Evolutionary conservation across 108 stramenopile species (phyloP), one percentile per base, ranked within the genome.

Genomic region (Skeletonema potamos): DNA sequence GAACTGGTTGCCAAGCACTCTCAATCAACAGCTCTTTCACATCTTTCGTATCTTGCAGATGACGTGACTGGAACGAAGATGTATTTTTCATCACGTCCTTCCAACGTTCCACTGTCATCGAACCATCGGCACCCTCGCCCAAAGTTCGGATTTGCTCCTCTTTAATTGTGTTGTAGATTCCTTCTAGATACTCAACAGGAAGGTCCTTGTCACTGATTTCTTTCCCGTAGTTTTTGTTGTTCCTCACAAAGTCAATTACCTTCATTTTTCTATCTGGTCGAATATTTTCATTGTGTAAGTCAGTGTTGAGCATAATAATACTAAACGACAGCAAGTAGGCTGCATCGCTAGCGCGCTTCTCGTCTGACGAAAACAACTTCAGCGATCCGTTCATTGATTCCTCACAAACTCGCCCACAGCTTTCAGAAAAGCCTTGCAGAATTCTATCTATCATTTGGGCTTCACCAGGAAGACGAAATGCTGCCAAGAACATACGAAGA

Each of bases 281-380:
- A 71, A 99, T 97, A 68, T 96, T 96, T 48, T 94, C 87, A 66
- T 99, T 99, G 87, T 99, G 98, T 46, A 90, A 90, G 87, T 99
- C 98, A 15, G 98, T 99, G 77, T 99, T 99, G 27, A 99, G 86
- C 97, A 99, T 99, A 57, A 99, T 97, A 39, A 98, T 97, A 78
- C 94, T 95, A 69, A 97, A 98, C 6, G 89, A 88, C 17, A 98
- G 83, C 18, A 98, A 85, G 60, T 94, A 98, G 3, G 96, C 96
- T 26, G 96, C 91, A 77, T 98, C 98, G 66, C 85, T 87, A 15
- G 90, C 90, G 20, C 84, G 76, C 64, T 97, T 96, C 13, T 95
- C 90, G 58, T 95, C 86, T 3, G 82, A 68, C 2, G 91, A 86
- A 79, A 95, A 90, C 1, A 90, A 11, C 27, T 87, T 85, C 27